A percentile compares a stretch with the other conserved stretches of the same genome.
Evolutionary conservation across 1,139 yeast genomes (phyloP).

Genomic region (Saccharomycopsis hybrid): DNA sequence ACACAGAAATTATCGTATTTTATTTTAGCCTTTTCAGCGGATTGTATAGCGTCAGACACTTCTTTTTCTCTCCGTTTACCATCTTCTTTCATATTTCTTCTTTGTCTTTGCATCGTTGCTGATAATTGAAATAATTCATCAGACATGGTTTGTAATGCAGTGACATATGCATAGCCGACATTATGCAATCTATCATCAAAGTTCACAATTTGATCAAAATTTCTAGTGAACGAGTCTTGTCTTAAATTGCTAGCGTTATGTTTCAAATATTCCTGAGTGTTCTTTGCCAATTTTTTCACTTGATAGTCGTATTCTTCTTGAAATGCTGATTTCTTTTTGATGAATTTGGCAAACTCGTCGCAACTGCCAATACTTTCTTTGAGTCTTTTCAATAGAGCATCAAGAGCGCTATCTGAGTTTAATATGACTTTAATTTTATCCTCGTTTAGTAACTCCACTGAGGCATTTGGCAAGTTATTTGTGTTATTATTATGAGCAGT

Average conservation of each 20-base stretch:
- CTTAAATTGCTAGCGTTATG: conserved; percentile 38
- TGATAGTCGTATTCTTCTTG: conserved; percentile 79
- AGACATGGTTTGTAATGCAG: conserved; percentile 76
- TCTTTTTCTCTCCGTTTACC: conserved; percentile 78
- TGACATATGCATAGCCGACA: conserved; percentile 72
- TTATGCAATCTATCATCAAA: conserved; percentile 71
- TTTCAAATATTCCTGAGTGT: conserved; percentile 48
- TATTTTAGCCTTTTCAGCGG: conserved; percentile 83
- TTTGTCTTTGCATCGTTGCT: conserved; percentile 57
- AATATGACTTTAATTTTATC: conserved; percentile 39
- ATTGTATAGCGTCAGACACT: conserved; percentile 69
- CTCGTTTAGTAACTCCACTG: conserved; percentile 18
- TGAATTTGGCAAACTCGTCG: conserved; percentile 74
- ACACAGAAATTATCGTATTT: conserved; percentile 78
- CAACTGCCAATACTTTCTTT: conserved; percentile 77
- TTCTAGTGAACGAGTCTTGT: conserved; percentile 62
- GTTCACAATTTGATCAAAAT: conserved; percentile 62
- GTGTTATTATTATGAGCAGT: too few relatives aligned
- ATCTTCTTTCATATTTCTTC: conserved; percentile 77
- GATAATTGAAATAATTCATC: conserved; percentile 77
- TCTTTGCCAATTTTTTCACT: conserved; percentile 56
- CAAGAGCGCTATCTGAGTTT: conserved; percentile 55
- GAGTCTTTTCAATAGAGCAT: conserved; percentile 60
- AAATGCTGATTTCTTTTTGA: conserved; percentile 69
- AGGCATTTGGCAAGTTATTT: conserved; percentile 14